Base-by-base conservation (phyloP, 2,329 filamentous ascomycete genomes). In the Penicillium glabrum region DNA sequence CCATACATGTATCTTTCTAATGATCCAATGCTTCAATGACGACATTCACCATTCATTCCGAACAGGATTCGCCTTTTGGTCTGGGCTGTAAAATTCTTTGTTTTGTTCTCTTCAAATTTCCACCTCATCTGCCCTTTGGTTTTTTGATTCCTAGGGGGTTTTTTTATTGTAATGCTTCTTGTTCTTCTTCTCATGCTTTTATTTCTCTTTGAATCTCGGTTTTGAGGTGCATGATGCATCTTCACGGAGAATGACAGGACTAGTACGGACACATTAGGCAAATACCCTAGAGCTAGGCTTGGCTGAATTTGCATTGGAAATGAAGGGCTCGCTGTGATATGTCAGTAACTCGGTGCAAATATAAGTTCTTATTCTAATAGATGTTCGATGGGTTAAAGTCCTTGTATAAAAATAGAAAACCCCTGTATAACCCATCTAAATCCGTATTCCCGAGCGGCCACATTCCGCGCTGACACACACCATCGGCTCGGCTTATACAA, bases 381-480 rank as follows among this genome's bases (percentile, higher is more conserved):
- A 29, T 5, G 5, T 31, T 31, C 13, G 0, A 26, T 26, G 7
- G 26, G 7, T 26, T 26, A 1, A 29, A 29, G 7, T 29, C 1
- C 3, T 29, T 10, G 27, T 9, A 29, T 29, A 1, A 29, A 29
- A 31, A 31, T 14, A 13, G 29, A 5, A 31, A 14, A 14, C 29
- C 29, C 29, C 29, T 31, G 27, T 11, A 29, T 3, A 29, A 31
- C 11, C n/a, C 11, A 31, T 8, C 21, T 14, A 27, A 46, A 50
- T 48, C 59, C 57, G 54, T 57, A 59, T 31, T 35, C n/a, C 61
- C 51, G 61, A 46, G 64, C 67, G 65, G 67, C 19, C 13, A 21
- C 26, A 50, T 67, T 67, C 66, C 67, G 67, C 65, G 61, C 65
- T 61, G 57, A 60, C 61, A 63, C 37, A 55, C 56, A 26, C 55